phyloP scores from a whole-genome alignment of 2,329 filamentous ascomycete species.

The Hypoxylon sp. region DNA sequence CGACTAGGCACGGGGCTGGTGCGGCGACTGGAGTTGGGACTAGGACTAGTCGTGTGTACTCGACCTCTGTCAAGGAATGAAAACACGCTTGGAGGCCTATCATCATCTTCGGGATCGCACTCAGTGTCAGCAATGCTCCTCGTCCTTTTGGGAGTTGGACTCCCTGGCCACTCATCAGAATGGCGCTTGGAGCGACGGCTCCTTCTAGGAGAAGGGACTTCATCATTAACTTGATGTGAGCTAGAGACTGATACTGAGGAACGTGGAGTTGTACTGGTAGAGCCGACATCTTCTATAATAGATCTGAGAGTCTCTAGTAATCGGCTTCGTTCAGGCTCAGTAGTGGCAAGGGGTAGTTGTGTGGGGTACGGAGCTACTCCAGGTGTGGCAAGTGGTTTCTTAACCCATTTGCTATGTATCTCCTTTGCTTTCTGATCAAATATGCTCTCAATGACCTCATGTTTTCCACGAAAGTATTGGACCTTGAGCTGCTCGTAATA shows the following conservation, averaged over 20 bases:
- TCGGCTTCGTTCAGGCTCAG: slow-evolving; percentile 44
- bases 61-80: slow-evolving; percentile 44
- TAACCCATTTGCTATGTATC: slow-evolving; percentile 48
- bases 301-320: slow-evolving; percentile 40
- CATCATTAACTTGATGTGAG: slow-evolving; percentile 19
- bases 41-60: slow-evolving; percentile 26
- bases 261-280: slow-evolving; percentile 20
- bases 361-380: slow-evolving; percentile 41
- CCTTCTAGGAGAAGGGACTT: slow-evolving; percentile 32
- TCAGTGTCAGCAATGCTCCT: slow-evolving; percentile 34
- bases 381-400: slow-evolving; percentile 43
- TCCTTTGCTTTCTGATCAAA: slow-evolving; percentile 43
- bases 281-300: slow-evolving; percentile 41
- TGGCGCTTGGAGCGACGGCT: slow-evolving; percentile 43
- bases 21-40: neutral
- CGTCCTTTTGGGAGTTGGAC: slow-evolving; percentile 41
- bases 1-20: slow-evolving; percentile 36
- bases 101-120: slow-evolving; percentile 33
- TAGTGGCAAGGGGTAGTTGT: slow-evolving; percentile 42
- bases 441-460: slow-evolving; percentile 28
- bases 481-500: slow-evolving; percentile 44
- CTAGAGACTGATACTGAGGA: slow-evolving; percentile 18
- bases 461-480: slow-evolving; percentile 42
- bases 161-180: slow-evolving; percentile 41
- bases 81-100: slow-evolving; percentile 39